A percentile compares a stretch with the other conserved stretches of the same genome.
Conservation (phyloP, 305 asterid genomes). For the Vinca major region DNA sequence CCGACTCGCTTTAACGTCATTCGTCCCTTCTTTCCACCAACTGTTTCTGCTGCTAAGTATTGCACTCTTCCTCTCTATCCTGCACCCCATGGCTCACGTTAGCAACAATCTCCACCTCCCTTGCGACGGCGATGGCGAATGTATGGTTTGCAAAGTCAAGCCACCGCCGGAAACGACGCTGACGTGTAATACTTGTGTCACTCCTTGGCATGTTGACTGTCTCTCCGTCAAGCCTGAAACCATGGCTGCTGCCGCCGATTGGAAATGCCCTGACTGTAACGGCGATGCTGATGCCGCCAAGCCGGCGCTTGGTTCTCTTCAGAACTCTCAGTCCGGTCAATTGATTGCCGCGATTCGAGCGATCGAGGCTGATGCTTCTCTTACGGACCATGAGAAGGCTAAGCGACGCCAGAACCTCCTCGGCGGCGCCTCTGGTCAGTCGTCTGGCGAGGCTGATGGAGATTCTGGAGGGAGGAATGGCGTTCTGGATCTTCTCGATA, state of each 20-base stretch:
- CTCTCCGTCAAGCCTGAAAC: slow-evolving; percentile 35
- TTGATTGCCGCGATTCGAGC: slow-evolving; percentile 57
- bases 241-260: slow-evolving; percentile 46
- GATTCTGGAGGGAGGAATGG: slow-evolving; percentile 18
- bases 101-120: slow-evolving; percentile 35
- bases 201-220: slow-evolving; percentile 86
- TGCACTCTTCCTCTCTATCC: too few species aligned
- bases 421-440: slow-evolving; percentile 29
- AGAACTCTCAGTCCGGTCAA: slow-evolving; percentile 24
- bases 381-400: slow-evolving; percentile 65
- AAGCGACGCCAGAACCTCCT: slow-evolving; percentile 64
- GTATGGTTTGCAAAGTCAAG: slow-evolving; percentile 66
- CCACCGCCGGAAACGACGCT: slow-evolving; percentile 42
- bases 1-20: background rate
- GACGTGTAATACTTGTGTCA: slow-evolving; percentile 57
- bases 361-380: slow-evolving; percentile 59
- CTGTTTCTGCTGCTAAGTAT: background rate
- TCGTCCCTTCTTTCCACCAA: slow-evolving; percentile 4
- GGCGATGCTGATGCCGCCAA: slow-evolving; percentile 10
- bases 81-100: too few species aligned
- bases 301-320: slow-evolving; percentile 7
- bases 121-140: slow-evolving; percentile 72
- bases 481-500: slow-evolving; percentile 52
- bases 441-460: background rate
- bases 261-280: slow-evolving; percentile 81